A percentile compares a stretch with the other conserved stretches of the same genome.
Conservation (phyloP, 805 yeast species). For the Saturnispora zaruensis region DNA sequence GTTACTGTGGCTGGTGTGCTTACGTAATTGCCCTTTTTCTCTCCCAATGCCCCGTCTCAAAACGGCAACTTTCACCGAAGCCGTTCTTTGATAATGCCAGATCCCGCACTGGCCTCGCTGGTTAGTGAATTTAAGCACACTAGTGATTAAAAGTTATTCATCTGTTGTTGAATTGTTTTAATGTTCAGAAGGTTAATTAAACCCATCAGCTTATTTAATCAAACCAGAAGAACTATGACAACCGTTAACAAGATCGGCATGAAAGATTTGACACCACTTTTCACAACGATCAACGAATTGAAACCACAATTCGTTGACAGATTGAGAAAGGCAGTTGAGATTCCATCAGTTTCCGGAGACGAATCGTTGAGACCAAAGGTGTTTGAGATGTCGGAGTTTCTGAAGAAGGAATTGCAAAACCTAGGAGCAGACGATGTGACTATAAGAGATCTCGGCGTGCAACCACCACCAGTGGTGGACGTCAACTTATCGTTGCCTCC, state of each 20-base stretch:
- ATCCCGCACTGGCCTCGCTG: background rate
- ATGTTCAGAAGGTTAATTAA: slow-evolving; percentile 2
- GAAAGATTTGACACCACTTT: slow-evolving; percentile 25
- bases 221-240: slow-evolving; percentile 11
- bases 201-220: background rate
- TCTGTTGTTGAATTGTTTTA: background rate
- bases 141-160: too few species aligned
- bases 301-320: slow-evolving; percentile 68
- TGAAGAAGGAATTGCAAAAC: slow-evolving; percentile 54
- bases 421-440: slow-evolving; percentile 81
- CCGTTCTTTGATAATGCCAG: background rate
- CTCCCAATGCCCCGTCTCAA: background rate
- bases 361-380: slow-evolving; percentile 83
- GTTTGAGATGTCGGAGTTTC: slow-evolving; percentile 79
- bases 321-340: slow-evolving; percentile 77
- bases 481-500: slow-evolving; percentile 77
- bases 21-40: background rate
- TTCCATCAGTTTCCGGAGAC: slow-evolving; percentile 92
- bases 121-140: background rate
- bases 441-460: slow-evolving; percentile 74
- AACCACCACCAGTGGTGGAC: slow-evolving; percentile 82
- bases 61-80: background rate
- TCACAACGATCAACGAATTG: slow-evolving; percentile 61
- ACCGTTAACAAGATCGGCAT: slow-evolving; percentile 6
- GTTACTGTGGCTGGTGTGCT: background rate